phyloP scores from a whole-genome alignment of 1,284 basidiomycete genomes.

The Vanrija sp. region DNA sequence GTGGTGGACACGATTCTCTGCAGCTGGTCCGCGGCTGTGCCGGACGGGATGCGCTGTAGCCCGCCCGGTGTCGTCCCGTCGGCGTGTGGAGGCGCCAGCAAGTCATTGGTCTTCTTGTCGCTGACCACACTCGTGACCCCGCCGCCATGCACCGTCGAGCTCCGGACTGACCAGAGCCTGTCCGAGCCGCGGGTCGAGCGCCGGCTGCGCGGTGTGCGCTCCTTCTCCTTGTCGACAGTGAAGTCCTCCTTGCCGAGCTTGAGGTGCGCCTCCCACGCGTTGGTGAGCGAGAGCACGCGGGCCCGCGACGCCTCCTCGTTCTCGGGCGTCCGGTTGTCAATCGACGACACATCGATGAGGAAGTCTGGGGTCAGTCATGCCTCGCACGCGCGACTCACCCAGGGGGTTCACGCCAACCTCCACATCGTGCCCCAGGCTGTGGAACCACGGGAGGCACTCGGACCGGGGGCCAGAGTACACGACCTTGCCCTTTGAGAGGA shows the following conservation, averaged over 20 bases:
- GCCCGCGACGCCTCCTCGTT: slow-evolving; percentile 44
- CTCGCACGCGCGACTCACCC: slow-evolving; percentile 17
- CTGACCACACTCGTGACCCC: not conserved
- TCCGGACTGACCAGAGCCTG: not conserved
- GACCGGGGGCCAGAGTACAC: slow-evolving; percentile 51
- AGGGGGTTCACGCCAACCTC: slow-evolving; percentile 47
- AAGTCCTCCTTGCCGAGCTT: not conserved
- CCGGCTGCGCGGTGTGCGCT: too few species aligned
- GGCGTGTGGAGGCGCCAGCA: not conserved
- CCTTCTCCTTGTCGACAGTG: too few species aligned
- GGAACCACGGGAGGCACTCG: slow-evolving; percentile 51
- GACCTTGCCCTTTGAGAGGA: slow-evolving; percentile 53
- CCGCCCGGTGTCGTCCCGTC: not conserved
- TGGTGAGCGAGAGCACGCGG: slow-evolving; percentile 31
- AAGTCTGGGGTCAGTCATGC: slow-evolving; percentile 45
- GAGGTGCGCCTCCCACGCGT: slow-evolving; percentile 29
- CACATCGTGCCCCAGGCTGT: slow-evolving; percentile 37
- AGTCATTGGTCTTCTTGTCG: not conserved
- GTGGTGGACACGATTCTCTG: not conserved
- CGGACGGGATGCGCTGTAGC: not conserved
- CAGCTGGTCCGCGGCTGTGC: slow-evolving; percentile 1
- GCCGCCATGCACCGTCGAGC: too few species aligned
- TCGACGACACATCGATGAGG: slow-evolving; percentile 52
- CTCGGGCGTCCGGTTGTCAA: slow-evolving; percentile 51
- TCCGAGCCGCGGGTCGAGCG: not conserved